Conservation (phyloP, 2,329 filamentous ascomycete genomes). For the Chrysoporthe austroafricana region DNA sequence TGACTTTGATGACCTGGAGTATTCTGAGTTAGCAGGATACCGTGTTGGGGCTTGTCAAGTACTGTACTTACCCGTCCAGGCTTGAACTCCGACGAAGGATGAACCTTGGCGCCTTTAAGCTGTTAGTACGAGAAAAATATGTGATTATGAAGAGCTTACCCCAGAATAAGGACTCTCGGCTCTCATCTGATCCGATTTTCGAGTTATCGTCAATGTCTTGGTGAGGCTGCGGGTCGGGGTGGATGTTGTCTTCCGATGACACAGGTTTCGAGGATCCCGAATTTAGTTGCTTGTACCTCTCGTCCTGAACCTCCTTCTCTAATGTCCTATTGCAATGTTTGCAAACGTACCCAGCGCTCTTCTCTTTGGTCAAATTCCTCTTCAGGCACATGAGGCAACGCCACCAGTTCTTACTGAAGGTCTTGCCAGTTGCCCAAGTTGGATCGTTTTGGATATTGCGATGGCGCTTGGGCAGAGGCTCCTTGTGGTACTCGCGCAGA, state of each 20-base stretch:
- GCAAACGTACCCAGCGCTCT: conserved; percentile 48
- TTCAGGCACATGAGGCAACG: conserved; percentile 57
- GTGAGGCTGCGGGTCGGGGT: too few species aligned
- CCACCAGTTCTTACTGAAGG: conserved; percentile 52
- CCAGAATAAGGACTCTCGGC: too few species aligned
- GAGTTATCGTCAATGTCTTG: too few species aligned
- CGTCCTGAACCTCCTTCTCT: conserved; percentile 47
- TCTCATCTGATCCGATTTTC: too few species aligned
- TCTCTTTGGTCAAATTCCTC: conserved; percentile 45
- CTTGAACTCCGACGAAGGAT: not conserved
- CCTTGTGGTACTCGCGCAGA: conserved; percentile 58
- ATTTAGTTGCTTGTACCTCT: not conserved
- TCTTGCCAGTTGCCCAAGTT: conserved; percentile 46
- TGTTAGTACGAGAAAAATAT: not conserved
- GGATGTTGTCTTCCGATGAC: too few species aligned
- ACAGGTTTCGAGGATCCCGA: not conserved
- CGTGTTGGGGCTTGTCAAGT: not conserved
- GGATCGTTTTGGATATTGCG: conserved; percentile 40
- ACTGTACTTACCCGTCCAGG: conserved; percentile 9
- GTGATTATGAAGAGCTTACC: not conserved
- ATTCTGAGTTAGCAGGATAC: not conserved
- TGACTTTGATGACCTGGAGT: conserved; percentile 56
- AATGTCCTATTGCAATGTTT: conserved; percentile 50
- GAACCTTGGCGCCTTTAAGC: not conserved
- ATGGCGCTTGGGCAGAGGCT: conserved; percentile 51